Percentiles rank a stretch among this genome's conserved stretches.
phyloP scores from a whole-genome alignment of 106 monocot genomes.

The Chionographis japonica region DNA sequence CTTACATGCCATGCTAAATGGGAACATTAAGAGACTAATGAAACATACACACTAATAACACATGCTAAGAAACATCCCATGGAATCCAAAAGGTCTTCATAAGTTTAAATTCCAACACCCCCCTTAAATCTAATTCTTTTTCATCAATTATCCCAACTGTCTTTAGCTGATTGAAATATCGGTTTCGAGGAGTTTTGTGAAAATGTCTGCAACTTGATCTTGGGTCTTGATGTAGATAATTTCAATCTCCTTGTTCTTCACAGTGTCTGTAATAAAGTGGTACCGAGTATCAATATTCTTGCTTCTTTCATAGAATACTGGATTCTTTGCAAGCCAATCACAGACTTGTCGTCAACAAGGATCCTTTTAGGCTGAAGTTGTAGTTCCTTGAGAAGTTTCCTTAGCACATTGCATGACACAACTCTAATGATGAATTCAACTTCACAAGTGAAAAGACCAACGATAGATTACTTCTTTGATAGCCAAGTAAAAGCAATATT shows the following conservation, averaged over 20 bases:
- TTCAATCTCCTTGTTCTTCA: not conserved
- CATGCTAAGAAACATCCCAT: too few species aligned
- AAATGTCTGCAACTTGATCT: too few species aligned
- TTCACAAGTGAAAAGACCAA: constrained; percentile 11
- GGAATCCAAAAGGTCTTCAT: too few species aligned
- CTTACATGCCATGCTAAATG: too few species aligned
- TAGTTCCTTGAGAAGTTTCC: not conserved
- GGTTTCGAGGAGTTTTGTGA: too few species aligned
- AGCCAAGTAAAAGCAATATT: not conserved
- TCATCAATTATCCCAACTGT: too few species aligned
- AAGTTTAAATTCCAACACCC: too few species aligned
- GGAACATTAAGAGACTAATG: too few species aligned
- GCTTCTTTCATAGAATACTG: not conserved
- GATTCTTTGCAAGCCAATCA: not conserved
- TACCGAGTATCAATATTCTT: constrained; percentile 6
- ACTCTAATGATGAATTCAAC: not conserved
- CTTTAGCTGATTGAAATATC: too few species aligned
- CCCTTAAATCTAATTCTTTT: too few species aligned
- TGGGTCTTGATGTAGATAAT: too few species aligned
- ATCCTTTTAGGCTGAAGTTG: not conserved
- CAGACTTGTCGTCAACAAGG: not conserved
- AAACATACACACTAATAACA: too few species aligned
- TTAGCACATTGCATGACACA: constrained; percentile 13
- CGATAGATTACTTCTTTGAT: constrained; percentile 12
- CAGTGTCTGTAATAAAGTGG: not conserved